Conservation (phyloP, 305 asterid species). For the Stenogyne calaminthoides region DNA sequence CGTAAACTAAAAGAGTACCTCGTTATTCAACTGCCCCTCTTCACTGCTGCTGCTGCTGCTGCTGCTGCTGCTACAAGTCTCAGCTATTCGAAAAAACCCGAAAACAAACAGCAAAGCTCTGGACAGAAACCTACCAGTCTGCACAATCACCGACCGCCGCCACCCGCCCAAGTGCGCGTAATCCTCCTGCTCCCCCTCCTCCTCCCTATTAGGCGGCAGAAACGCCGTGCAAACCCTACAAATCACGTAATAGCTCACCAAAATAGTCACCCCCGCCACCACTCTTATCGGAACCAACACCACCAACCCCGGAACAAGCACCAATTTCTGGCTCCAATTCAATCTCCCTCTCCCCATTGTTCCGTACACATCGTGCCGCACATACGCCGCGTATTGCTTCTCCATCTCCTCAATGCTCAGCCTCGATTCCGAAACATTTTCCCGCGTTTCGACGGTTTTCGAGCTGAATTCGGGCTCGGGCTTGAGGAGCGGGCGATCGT, state of each 20-base stretch:
- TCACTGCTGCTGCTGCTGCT: slow-evolving; percentile 25
- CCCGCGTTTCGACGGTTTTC: slow-evolving; percentile 22
- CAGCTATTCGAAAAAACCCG: slow-evolving; percentile 77
- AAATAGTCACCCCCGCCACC: slow-evolving; percentile 41
- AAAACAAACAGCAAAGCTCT: slow-evolving; percentile 68
- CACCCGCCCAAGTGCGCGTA: slow-evolving; percentile 90
- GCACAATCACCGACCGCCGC: slow-evolving; percentile 74
- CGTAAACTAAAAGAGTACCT: slow-evolving; percentile 42
- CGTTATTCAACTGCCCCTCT: slow-evolving; percentile 33
- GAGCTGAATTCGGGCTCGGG: slow-evolving; percentile 36
- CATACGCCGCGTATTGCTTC: slow-evolving; percentile 72
- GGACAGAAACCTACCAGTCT: slow-evolving; percentile 60
- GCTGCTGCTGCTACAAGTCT: slow-evolving; percentile 16
- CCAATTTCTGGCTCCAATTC: slow-evolving; percentile 59
- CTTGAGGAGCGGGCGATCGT: slow-evolving; percentile 72
- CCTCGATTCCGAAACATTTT: slow-evolving; percentile 20
- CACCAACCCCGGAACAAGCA: slow-evolving; percentile 59
- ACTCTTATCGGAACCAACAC: slow-evolving; percentile 69
- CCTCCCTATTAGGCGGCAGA: slow-evolving; percentile 58
- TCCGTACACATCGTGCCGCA: slow-evolving; percentile 83
- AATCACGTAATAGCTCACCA: slow-evolving; percentile 76
- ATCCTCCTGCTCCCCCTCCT: slow-evolving; percentile 82
- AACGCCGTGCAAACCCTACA: slow-evolving; percentile 83
- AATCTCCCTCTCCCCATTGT: slow-evolving; percentile 72
- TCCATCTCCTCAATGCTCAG: slow-evolving; percentile 68